Evolutionary conservation across 2,329 filamentous ascomycete species (phyloP), one percentile per base, ranked within the genome.

Genomic region (Exophiala phaeomuriformis): DNA sequence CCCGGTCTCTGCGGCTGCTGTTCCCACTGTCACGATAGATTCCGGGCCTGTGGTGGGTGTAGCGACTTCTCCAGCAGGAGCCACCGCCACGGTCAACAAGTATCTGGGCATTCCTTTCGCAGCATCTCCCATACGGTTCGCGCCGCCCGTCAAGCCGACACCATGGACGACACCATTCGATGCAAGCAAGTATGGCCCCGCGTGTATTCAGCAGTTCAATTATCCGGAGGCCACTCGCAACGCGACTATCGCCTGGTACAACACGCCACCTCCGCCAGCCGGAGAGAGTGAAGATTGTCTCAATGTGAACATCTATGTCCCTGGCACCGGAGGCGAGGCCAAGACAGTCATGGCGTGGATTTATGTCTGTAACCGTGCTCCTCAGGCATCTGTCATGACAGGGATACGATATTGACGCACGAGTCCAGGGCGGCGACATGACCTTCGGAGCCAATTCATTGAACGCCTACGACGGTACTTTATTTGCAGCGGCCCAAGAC

Each of bases 341-440:
- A 68, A 67, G 36, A 68, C 71, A 0, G 71, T 73, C 1, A 68
- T 70, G 4, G 63, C 72, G 8, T 74, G 72, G 56, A 60, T 73
- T 2, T 71, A 73, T 48, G 54, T 50, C 35, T 30, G 48, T 39
- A 9, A 5, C 19, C 19, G 19, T 19, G 19, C 19, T 19, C 19
- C 19, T 1, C 2, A 19, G 19, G 19, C 19, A 19, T 48, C 9
- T 30, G n/a, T 12, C 36, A 8, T 36, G 7, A 1, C 33, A 36
- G 7, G 33, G 7, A 39, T 35, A 8, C n/a, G 4, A 2, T 41
- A 36, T 42, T 47, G 35, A 42, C 35, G 3, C 46, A 4, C 6
- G 9, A 31, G 10, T 42, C 1, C 28, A 53, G 46, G 71, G 70
- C 3, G 72, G 71, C 5, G 65, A 66, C 5, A 68, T 71, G 12